Evolutionary conservation across 768 basidiomycete genomes (phyloP).

Genomic region (Brasilioporus rufonigricans): DNA sequence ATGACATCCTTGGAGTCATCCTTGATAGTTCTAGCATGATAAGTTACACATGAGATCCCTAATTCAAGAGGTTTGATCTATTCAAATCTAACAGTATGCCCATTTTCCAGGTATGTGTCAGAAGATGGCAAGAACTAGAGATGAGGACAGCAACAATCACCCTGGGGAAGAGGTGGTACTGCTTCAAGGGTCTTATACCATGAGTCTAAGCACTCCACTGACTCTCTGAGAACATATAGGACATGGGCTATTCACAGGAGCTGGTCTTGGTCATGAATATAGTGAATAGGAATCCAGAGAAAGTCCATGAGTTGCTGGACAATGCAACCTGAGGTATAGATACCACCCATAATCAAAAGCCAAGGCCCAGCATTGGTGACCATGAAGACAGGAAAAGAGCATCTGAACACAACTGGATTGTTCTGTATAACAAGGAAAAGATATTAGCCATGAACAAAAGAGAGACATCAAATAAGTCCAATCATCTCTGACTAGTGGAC

Average conservation of each 20-base stretch:
- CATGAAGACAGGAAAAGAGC: background rate
- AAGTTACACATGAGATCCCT: too few relatives aligned
- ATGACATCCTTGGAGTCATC: background rate
- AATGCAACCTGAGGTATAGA: background rate
- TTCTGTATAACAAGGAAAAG: constrained; percentile 7
- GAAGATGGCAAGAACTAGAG: too few relatives aligned
- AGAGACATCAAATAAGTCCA: background rate
- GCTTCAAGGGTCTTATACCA: background rate
- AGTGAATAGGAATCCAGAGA: background rate
- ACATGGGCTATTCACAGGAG: constrained; percentile 5
- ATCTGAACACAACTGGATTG: background rate
- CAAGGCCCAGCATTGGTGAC: background rate
- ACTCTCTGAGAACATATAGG: constrained; percentile 15
- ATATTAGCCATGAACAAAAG: background rate
- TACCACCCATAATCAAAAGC: background rate
- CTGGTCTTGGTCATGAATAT: background rate
- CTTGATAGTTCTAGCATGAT: too few relatives aligned
- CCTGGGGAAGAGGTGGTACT: too few relatives aligned
- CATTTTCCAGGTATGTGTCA: too few relatives aligned
- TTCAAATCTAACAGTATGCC: constrained; percentile 8
- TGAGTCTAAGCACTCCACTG: background rate
- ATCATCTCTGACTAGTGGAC: constrained; percentile 13
- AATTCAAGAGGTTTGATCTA: constrained; percentile 23
- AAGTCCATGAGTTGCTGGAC: background rate
- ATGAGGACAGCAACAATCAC: background rate